Evolutionary conservation across 2,329 filamentous ascomycete genomes (phyloP).

Genomic region (Nakataea oryzae): DNA sequence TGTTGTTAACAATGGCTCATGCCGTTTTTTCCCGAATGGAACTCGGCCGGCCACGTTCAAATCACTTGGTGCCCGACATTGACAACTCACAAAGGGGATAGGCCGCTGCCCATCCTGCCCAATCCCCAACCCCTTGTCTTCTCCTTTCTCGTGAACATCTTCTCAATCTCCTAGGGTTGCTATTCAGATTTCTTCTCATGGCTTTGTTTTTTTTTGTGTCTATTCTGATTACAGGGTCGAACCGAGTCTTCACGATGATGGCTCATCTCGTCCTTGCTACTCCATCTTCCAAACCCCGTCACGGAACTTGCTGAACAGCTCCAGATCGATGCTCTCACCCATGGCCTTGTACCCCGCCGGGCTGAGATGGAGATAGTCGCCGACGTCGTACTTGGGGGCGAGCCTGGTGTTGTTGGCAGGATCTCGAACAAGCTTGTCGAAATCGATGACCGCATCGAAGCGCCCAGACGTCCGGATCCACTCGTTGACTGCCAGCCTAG

Average conservation of each 20-base stretch:
- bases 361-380: constrained; percentile 49
- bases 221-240: background rate
- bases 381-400: constrained; percentile 51
- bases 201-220: background rate
- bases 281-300: constrained; percentile 12
- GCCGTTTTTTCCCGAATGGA: no score
- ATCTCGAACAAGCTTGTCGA: constrained; percentile 45
- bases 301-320: constrained; percentile 29
- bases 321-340: constrained; percentile 33
- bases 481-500: constrained; percentile 42
- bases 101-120: background rate
- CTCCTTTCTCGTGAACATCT: no score
- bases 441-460: constrained; percentile 53
- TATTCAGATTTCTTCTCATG: background rate
- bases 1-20: no score
- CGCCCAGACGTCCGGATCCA: constrained; percentile 44
- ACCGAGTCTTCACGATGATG: background rate
- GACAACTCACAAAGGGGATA: background rate
- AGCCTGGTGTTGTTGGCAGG: constrained; percentile 33
- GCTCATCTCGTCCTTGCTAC: background rate
- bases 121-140: no score
- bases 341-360: constrained; percentile 44
- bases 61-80: background rate
- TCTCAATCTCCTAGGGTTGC: background rate
- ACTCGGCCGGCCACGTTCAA: no score